Evolutionary conservation across 176 grass and related monocot genomes (phyloP).

Genomic region (Avena insularis): DNA sequence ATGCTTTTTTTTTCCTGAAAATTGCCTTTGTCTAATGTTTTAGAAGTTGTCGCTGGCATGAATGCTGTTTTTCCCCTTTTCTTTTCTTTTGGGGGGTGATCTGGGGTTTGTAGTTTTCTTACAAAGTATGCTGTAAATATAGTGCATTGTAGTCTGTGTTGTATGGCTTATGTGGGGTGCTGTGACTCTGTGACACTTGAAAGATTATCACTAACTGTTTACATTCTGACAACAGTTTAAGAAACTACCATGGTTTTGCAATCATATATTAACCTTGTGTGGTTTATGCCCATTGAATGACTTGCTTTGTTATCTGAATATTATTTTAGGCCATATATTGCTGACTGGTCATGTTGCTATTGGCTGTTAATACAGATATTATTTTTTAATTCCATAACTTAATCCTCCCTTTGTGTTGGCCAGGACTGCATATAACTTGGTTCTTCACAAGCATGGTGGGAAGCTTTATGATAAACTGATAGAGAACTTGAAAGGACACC

Average conservation of each 20-base stretch:
- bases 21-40: background rate
- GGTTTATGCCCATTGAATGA: constrained; percentile 1
- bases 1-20: background rate
- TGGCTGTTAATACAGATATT: background rate
- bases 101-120: background rate
- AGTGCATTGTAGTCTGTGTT: constrained; percentile 12
- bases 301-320: constrained; percentile 3
- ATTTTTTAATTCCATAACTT: background rate
- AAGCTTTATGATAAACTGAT: constrained; percentile 4
- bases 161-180: background rate
- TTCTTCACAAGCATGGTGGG: constrained; percentile 29
- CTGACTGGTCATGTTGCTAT: background rate
- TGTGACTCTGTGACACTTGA: background rate
- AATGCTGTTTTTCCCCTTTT: background rate
- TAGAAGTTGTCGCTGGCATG: background rate
- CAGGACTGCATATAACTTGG: constrained; percentile 31
- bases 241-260: background rate
- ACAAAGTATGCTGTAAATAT: background rate
- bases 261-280: constrained; percentile 5
- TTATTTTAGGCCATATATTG: constrained; percentile 27
- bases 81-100: background rate
- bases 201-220: background rate
- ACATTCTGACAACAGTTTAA: background rate
- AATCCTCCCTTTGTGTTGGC: constrained; percentile 9
- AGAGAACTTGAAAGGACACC: constrained; percentile 19